Evolutionary conservation across 1,284 basidiomycete genomes (phyloP), one percentile per base, ranked within the genome.

Genomic region (Tilletiaria anomala): DNA sequence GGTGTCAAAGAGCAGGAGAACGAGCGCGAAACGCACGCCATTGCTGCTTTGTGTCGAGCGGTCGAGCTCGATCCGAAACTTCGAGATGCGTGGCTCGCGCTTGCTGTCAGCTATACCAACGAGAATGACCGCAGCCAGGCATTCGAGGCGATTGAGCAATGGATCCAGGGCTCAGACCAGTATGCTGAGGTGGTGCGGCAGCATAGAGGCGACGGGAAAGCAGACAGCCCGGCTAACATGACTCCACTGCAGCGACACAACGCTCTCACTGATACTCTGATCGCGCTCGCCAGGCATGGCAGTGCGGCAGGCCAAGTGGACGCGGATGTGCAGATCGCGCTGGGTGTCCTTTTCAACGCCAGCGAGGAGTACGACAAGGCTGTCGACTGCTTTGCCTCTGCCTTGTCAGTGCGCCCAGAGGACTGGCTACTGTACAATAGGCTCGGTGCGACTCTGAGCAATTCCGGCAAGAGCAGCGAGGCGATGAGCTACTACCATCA

Each of bases 1-100:
- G 91, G 93, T 19, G 79, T 99, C 35, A 91, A 87, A 70, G 93
- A 97, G 65, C 91, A 99, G 69, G 91, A 94, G 69, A 94, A 93
- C 67, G 91, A 99, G 68, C 79, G 89, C 17, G 91, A 99, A 69
- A 75, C 77, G 17, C 81, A 86, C 57, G 93, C 91, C 4, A 78
- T 97, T 39, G 75, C 80, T 36, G 93, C 91, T 1, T 74, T 99
- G 18, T 73, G 76, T 32, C 80, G 80, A 46, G 82, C 88, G 2
- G 72, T 87, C 35, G 78, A 83, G 53, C 75, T 96, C 16, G 82
- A 93, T 51, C 79, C 65, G 12, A 47, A 40, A 20, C 42, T 58
- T 35, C 49, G 52, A 12, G 77, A 80, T 0, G 77, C 89, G 0
- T 91, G 87, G 79, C 77, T 99, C 24, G 89, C 89, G 3, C 73